phyloP scores from a whole-genome alignment of 1,284 basidiomycete genomes.

The Cystobasidium sp. region DNA sequence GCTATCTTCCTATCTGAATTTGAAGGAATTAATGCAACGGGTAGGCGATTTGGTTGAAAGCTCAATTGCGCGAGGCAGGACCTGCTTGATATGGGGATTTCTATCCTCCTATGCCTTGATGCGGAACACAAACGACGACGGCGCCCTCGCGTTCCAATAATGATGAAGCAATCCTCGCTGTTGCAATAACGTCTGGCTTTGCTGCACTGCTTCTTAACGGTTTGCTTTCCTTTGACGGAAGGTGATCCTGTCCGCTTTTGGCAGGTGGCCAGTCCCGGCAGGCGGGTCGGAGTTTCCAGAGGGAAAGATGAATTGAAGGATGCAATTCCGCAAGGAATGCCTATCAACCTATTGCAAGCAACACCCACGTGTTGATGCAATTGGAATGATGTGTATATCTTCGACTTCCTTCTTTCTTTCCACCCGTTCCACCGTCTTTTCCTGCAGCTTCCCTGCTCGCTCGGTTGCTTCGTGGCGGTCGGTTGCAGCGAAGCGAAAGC shows the following conservation, averaged over 20 bases:
- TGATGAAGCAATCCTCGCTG: not conserved
- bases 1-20: not conserved
- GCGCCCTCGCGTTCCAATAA: not conserved
- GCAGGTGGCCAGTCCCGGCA: conserved; percentile 29
- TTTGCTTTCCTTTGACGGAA: conserved; percentile 24
- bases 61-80: conserved; percentile 14
- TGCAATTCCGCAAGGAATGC: not conserved
- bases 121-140: not conserved
- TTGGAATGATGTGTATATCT: not conserved
- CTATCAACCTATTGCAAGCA: not conserved
- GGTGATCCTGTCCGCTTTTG: conserved; percentile 28
- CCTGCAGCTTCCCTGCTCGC: not conserved
- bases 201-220: not conserved
- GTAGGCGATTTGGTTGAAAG: not conserved
- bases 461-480: not conserved
- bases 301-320: not conserved
- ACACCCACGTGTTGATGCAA: not conserved
- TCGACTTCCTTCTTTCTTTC: not conserved
- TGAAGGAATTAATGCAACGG: not conserved
- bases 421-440: not conserved
- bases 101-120: conserved; percentile 12
- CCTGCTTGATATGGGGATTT: conserved; percentile 15
- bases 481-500: not conserved
- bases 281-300: not conserved
- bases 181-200: conserved; percentile 1